Conservation (phyloP, 352 stramenopile species). For the Phytophthora fragariae region DNA sequence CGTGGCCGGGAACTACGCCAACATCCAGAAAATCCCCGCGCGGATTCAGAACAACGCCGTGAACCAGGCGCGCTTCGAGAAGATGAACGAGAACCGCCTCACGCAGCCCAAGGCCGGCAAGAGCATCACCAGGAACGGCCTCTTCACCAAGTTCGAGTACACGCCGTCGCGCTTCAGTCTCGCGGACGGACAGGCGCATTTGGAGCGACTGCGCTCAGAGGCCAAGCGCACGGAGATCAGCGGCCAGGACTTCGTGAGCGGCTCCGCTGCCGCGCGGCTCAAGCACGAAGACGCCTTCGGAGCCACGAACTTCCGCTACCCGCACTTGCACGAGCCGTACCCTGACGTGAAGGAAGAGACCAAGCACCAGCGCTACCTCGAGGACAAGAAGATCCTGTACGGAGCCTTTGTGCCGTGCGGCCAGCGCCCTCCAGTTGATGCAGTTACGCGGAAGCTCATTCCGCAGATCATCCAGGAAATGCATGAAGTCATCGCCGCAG, state of each 20-base stretch:
- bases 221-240: conserved; percentile 78
- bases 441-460: conserved; percentile 69
- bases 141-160: conserved; percentile 87
- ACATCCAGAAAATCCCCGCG: conserved; percentile 71
- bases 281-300: conserved; percentile 86
- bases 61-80: conserved; percentile 71
- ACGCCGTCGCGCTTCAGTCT: conserved; percentile 73
- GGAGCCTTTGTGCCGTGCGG: conserved; percentile 74
- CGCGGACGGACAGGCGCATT: conserved; percentile 64
- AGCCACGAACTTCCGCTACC: conserved; percentile 58
- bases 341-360: conserved; percentile 61
- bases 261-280: conserved; percentile 50
- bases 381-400: conserved; percentile 80
- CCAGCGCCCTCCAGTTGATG: conserved; percentile 57
- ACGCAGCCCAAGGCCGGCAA: conserved; percentile 45
- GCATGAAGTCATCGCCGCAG: conserved; percentile 57
- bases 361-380: conserved; percentile 65
- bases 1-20: conserved; percentile 66
- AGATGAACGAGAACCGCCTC: conserved; percentile 83
- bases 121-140: conserved; percentile 68
- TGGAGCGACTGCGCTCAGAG: conserved; percentile 71
- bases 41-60: conserved; percentile 64
- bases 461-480: conserved; percentile 81
- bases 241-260: conserved; percentile 73
- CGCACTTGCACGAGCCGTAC: conserved; percentile 76